phyloP scores from a whole-genome alignment of 352 stramenopile species.

The Globisporangium recalcitrans region DNA sequence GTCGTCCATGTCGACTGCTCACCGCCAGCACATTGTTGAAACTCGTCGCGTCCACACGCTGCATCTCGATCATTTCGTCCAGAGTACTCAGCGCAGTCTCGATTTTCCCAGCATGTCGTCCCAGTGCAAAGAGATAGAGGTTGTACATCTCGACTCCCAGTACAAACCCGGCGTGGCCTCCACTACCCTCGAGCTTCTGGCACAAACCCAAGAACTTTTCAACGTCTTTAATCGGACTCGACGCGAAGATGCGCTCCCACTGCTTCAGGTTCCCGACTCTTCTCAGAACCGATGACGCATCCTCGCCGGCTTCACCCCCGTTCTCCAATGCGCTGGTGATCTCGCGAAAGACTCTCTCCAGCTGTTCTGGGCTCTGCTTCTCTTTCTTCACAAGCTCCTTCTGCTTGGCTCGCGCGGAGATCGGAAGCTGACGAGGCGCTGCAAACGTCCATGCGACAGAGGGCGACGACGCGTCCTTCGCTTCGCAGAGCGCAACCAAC shows the following conservation, averaged over 20 bases:
- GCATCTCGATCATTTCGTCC: constrained; percentile 27
- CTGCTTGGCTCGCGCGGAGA: constrained; percentile 9
- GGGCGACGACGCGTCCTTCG: constrained; percentile 2
- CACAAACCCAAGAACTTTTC: constrained; percentile 12
- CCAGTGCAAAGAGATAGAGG: constrained; percentile 14
- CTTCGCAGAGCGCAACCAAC: constrained; percentile 7
- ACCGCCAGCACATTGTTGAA: constrained; percentile 36
- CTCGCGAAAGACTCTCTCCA: neutral
- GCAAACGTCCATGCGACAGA: constrained; percentile 13
- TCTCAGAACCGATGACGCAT: neutral
- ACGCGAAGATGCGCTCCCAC: constrained; percentile 14
- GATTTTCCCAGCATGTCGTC: constrained; percentile 12
- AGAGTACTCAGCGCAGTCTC: constrained; percentile 28
- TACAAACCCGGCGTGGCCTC: neutral
- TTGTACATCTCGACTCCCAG: constrained; percentile 12
- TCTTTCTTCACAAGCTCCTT: constrained; percentile 16
- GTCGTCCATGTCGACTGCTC: constrained; percentile 29
- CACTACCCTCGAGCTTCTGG: neutral
- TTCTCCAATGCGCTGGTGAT: constrained; percentile 2
- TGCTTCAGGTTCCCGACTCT: constrained; percentile 13
- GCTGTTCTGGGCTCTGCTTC: neutral
- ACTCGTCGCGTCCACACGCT: constrained; percentile 17
- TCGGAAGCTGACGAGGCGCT: neutral
- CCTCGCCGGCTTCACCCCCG: too few species aligned
- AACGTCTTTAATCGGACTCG: constrained; percentile 7